These are phyloP conservation scores for Sugiyamaella japonica DNA, from an alignment of 1,139 yeast species.

Conservation along the genomic window DNA sequence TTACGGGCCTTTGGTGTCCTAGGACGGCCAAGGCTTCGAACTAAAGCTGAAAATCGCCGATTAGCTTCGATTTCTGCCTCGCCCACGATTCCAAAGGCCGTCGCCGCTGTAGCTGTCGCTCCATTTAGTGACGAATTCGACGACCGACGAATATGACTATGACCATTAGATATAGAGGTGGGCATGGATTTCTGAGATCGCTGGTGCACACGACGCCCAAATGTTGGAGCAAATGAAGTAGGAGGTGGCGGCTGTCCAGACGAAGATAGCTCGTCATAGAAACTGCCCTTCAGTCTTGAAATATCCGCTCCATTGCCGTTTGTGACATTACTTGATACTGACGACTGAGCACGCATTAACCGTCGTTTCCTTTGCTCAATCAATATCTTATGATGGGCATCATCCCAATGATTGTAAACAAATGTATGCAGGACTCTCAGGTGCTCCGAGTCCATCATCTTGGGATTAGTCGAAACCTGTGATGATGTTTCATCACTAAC, in stretches of 20 bases:
- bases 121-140: slow-evolving; percentile 7
- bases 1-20: slow-evolving; percentile 15
- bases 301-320: slow-evolving; percentile 14
- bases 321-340: not conserved
- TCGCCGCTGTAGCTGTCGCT: not conserved
- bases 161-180: not conserved
- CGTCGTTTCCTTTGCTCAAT: slow-evolving; percentile 33
- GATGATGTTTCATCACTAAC: slow-evolving; percentile 33
- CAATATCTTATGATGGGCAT: slow-evolving; percentile 42
- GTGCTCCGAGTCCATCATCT: slow-evolving; percentile 22
- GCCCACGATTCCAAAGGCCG: slow-evolving; percentile 7
- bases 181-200: slow-evolving; percentile 8
- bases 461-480: slow-evolving; percentile 18
- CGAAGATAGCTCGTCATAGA: slow-evolving; percentile 12
- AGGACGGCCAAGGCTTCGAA: slow-evolving; percentile 34
- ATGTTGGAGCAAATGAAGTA: slow-evolving; percentile 12
- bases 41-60: slow-evolving; percentile 28
- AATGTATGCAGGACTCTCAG: slow-evolving; percentile 54
- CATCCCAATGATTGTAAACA: slow-evolving; percentile 60
- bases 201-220: slow-evolving; percentile 12
- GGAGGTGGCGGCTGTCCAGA: slow-evolving; percentile 15
- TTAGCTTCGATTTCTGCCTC: slow-evolving; percentile 28
- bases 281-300: slow-evolving; percentile 11
- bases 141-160: slow-evolving; percentile 5
- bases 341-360: slow-evolving; percentile 12